A percentile compares a stretch with the other conserved stretches of the same genome.
phyloP scores from a whole-genome alignment of 139 green algal genomes.

The Picochlorum sp. region DNA sequence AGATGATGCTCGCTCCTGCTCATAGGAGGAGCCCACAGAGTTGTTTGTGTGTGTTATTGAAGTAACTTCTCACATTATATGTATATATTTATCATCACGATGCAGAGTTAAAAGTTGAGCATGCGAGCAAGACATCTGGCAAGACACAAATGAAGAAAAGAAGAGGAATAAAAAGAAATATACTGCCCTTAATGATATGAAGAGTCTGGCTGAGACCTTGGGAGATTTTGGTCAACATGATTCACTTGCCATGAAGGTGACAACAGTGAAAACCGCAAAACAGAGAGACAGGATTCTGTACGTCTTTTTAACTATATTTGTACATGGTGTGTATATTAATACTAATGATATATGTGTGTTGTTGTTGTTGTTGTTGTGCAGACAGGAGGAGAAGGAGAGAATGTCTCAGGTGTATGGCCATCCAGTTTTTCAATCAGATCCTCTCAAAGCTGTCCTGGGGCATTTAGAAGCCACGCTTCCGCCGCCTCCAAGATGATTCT shows the following conservation, averaged over 20 bases:
- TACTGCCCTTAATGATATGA: neutral
- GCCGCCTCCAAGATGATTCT: slow-evolving; percentile 5
- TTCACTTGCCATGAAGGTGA: neutral
- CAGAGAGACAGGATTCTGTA: neutral
- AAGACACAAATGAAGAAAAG: neutral
- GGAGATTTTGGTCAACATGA: neutral
- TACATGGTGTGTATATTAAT: no score
- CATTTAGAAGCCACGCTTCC: slow-evolving; percentile 35
- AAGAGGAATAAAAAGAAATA: neutral
- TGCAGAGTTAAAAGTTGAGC: neutral
- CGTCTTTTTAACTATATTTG: neutral
- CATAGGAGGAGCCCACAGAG: neutral
- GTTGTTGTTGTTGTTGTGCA: neutral
- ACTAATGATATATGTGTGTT: neutral
- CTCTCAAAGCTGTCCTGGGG: slow-evolving; percentile 31
- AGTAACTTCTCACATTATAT: neutral
- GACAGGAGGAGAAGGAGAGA: slow-evolving; percentile 23
- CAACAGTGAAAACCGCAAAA: neutral
- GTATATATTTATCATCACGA: neutral
- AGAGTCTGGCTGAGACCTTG: neutral
- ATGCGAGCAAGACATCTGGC: neutral
- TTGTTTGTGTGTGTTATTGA: neutral
- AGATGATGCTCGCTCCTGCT: neutral
- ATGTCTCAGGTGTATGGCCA: slow-evolving; percentile 36
- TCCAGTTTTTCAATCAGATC: slow-evolving; percentile 37